Evolutionary conservation across 768 basidiomycete species (phyloP), one percentile per base, ranked within the genome.

Genomic region (Chalciporus pseudorubinellus): DNA sequence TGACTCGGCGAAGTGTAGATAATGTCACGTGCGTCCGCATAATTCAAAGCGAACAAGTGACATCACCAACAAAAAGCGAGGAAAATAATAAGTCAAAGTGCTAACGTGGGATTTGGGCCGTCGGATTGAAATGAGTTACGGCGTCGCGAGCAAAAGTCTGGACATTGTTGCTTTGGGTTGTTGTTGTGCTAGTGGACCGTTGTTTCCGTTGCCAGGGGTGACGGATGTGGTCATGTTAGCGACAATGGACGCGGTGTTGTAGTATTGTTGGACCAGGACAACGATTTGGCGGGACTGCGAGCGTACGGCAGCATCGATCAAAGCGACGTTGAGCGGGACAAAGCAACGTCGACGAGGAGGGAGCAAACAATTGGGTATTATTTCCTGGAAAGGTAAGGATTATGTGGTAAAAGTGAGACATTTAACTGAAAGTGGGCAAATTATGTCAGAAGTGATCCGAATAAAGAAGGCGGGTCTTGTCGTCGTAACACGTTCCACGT

Each of bases 401-500:
- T 61, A 1, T 50, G 54, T 40, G 11, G 6, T 8, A 44, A 61
- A 65, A 18, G 5, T 9, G 39, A 36, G 22, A 41, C 42, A 62
- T 61, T 56, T 56, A 21, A n/a, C 60, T 16, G 58, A 55, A 60
- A 64, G 57, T 45, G 48, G 51, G 29, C 34, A 59, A 16, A 59
- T 62, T 63, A 39, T 33, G 55, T 43, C 59, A 39, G 29, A 62
- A 59, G 51, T 46, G 45, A 43, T 40, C 34, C 29, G 44, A 62
- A 69, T 21, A 67, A 61, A 64, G 67, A 63, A 64, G 66, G 64
- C 59, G 64, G 62, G 60, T 67, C 74, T 75, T 77, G 74, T 74
- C 77, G 76, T 75, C 80, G 82, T 79, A 84, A 84, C 84, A 87
- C 84, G 84, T 87, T 85, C 82, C 77, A 79, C 77, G 80, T 79